Evolutionary conservation across 2,329 filamentous ascomycete genomes (phyloP), one percentile per base, ranked within the genome.

Genomic region (Cytospora chrysosperma): DNA sequence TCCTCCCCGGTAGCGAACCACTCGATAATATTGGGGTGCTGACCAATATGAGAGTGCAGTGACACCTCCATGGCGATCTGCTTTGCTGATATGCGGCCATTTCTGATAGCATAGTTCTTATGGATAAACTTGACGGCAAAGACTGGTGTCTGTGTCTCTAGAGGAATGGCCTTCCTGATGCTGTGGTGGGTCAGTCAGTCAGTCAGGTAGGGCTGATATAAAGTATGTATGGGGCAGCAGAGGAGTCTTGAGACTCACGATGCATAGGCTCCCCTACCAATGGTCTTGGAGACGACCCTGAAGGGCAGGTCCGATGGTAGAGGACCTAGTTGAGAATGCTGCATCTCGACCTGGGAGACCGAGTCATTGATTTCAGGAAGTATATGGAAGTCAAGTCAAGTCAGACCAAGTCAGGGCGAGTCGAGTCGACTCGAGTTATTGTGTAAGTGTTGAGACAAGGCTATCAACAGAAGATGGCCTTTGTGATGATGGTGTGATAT

Each of bases 121-220:
- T 99, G 94, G 74, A 99, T 97, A 78, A 99, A 92, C 76, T 99
- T 99, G 77, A 99, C 92, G 17, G 96, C 95, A 75, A 99, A 98
- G 64, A 99, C 81, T 32, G 94, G 94, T 28, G 80, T 84, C 28
- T 85, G 78, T 1, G 83, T 76, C 68, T 90, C 83, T 27, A 89
- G 79, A 9, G 94, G 94, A 54, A 89, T 86, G 32, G 94, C 95
- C 79, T 98, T 98, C 74, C 96, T 97, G 73, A 97, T 95, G 65
- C 93, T 94, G 75, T 63, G 54, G 76, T 63, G 56, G 62, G 59
- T 53, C 37, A 37, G 62, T 67, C 51, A 69, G 59, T 53, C 37
- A 37, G 62, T 67, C 51, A 69, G 51, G 37, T 55, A 55, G 37
- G 51, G 59, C 51, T 61, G 59, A 55, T 28, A 64, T n/a, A n/a